Evolutionary conservation across 2,329 filamentous ascomycete species (phyloP).

Genomic region (Diaporthe amygdali): DNA sequence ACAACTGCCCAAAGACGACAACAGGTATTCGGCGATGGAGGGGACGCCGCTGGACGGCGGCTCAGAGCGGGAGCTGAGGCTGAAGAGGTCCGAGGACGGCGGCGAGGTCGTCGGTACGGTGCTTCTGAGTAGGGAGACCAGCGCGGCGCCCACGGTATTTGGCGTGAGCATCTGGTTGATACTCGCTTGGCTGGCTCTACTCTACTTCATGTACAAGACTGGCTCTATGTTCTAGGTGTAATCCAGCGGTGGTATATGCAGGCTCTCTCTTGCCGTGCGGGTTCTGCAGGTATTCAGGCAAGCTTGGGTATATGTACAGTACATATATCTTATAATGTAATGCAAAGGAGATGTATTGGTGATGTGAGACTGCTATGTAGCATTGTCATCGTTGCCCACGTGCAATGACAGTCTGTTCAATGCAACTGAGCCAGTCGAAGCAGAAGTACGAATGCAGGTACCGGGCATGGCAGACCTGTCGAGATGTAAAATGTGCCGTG

Average conservation of each 20-base stretch:
- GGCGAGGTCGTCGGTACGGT: not conserved
- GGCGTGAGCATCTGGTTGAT: conserved; percentile 19
- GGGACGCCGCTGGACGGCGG: not conserved
- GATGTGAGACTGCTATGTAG: too few species aligned
- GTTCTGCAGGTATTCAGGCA: not conserved
- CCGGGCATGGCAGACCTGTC: not conserved
- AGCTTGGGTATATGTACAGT: not conserved
- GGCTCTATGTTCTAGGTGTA: conserved; percentile 15
- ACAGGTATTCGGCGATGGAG: not conserved
- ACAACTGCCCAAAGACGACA: not conserved
- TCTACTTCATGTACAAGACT: conserved; percentile 22
- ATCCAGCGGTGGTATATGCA: not conserved
- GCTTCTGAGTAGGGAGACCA: not conserved
- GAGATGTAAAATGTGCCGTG: not conserved
- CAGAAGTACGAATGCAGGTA: not conserved
- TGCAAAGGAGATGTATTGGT: not conserved
- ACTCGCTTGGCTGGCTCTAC: conserved; percentile 11
- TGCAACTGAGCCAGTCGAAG: not conserved
- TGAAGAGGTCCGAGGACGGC: not conserved
- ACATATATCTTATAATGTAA: not conserved
- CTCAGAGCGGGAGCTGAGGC: not conserved
- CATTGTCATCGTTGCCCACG: too few species aligned
- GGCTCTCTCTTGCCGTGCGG: too few species aligned
- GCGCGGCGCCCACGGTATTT: conserved; percentile 10
- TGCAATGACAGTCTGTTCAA: not conserved